Base-by-base conservation (phyloP, 2,329 filamentous ascomycete species). In the Hypoxylon sp. region DNA sequence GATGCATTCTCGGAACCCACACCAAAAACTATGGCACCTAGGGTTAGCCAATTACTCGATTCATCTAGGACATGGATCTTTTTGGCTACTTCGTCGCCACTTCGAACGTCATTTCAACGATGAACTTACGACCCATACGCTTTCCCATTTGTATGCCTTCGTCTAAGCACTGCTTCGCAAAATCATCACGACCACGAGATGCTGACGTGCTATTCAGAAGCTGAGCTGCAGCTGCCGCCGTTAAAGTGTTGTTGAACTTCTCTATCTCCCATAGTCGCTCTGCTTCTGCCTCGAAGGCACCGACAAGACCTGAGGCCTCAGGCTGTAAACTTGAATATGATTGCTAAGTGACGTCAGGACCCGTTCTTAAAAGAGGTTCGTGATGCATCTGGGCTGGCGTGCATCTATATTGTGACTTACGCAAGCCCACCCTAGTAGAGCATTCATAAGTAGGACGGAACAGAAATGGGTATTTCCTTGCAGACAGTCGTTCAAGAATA, bases 61-160 rank as follows among this genome's bases (percentile, higher is more conserved):
- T 46, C 33, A 54, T 59, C 39, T 14, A 33, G 11, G 19, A 57
- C 33, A 44, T 62, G 47, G 37, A 5, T 66, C 51, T 11, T 24
- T 24, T 46, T 42, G 39, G 5, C 17, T 26, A 24, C 19, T n/a
- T 42, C 10, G 50, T 37, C 29, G 31, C 48, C 11, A 29, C 48
- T n/a, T 14, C 5, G 11, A 35, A 26, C 10, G 33, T 33, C 2
- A 39, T 42, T 50, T 22, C 6, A 31, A 8, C 37, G 51, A 26
- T 54, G 51, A n/a, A 71, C 69, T 67, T 69, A 71, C 69, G 69
- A 22, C 69, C 69, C 69, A 71, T 72, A 17, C 70, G 70, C 50
- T 50, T 68, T 9, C 70, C 70, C 70, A 72, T 72, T 17, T 63
- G 44, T 3, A 72, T 67, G 3, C 70, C 67, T 66, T 72, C 70